Percentiles rank a stretch among this genome's conserved stretches.
Conservation (phyloP, 2,329 filamentous ascomycete genomes). For the Diaporthe sp. region DNA sequence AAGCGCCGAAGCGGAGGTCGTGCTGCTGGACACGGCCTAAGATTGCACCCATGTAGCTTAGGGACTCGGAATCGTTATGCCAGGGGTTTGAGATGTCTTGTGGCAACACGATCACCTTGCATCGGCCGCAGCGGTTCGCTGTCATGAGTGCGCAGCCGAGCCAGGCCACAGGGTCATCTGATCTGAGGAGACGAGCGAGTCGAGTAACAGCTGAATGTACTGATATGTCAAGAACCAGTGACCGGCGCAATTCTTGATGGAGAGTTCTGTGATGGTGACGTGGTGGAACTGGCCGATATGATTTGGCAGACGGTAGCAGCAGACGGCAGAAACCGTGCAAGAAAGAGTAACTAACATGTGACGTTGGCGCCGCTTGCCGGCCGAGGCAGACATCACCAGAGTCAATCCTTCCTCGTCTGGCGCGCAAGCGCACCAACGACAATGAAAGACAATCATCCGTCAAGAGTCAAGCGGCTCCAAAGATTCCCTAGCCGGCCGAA, state of each 20-base stretch:
- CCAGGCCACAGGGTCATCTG: background rate
- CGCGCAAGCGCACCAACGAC: constrained; percentile 53
- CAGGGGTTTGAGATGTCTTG: background rate
- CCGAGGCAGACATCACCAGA: background rate
- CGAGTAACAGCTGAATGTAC: too few species aligned
- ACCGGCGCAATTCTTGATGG: background rate
- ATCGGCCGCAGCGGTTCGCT: too few species aligned
- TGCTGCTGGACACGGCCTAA: constrained; percentile 66
- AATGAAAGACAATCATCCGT: constrained; percentile 61
- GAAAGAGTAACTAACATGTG: too few species aligned
- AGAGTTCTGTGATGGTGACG: background rate
- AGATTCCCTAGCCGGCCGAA: constrained; percentile 82
- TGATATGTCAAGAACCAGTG: background rate
- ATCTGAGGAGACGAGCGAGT: background rate
- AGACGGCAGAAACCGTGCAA: too few species aligned
- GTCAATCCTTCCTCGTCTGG: constrained; percentile 60
- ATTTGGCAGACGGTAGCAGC: background rate
- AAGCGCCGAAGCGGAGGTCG: constrained; percentile 75
- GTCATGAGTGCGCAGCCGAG: too few species aligned
- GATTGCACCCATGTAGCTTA: background rate
- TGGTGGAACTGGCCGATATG: background rate
- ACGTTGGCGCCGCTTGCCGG: background rate
- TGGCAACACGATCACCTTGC: background rate
- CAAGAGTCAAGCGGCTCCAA: constrained; percentile 64
- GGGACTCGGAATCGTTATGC: background rate